These are phyloP conservation scores for Trifolium subterraneum DNA, from an alignment of 306 rosid species.

Conservation along the genomic window DNA sequence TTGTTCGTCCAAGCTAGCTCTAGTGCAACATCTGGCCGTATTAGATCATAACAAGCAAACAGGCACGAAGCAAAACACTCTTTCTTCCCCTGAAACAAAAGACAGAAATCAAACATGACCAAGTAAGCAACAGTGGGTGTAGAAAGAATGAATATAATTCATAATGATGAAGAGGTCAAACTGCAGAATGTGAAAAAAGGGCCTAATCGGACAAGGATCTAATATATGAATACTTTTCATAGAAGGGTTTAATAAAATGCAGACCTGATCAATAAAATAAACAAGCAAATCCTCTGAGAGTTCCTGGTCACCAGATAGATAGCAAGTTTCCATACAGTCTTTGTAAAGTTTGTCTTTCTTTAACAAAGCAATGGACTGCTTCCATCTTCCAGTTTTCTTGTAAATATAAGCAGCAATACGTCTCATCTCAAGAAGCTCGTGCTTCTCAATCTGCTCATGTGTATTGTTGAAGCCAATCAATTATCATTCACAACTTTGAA, in stretches of 20 bases:
- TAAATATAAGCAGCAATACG: conserved; percentile 93
- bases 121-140: not conserved
- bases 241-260: conserved; percentile 10
- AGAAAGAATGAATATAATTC: conserved; percentile 20
- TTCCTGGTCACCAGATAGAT: conserved; percentile 91
- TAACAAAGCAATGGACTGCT: conserved; percentile 89
- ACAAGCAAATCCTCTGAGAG: conserved; percentile 90
- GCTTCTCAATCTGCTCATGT: conserved; percentile 83
- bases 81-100: conserved; percentile 78
- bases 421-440: conserved; percentile 93
- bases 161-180: conserved; percentile 13
- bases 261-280: conserved; percentile 85
- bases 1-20: conserved; percentile 82
- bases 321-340: conserved; percentile 95
- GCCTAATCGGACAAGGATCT: not conserved
- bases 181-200: not conserved
- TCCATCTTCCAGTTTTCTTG: conserved; percentile 95
- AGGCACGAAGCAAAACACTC: conserved; percentile 95
- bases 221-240: not conserved
- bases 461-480: conserved; percentile 23
- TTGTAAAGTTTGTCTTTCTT: conserved; percentile 94
- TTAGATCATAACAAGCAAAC: conserved; percentile 78
- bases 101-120: conserved; percentile 46
- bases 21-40: conserved; percentile 81
- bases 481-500: conserved; percentile 6